Percentiles rank a stretch among this genome's conserved stretches.
These are phyloP conservation scores for Eimeria zaria DNA, from an alignment of 169 alveolate genomes.

Conservation along the genomic window DNA sequence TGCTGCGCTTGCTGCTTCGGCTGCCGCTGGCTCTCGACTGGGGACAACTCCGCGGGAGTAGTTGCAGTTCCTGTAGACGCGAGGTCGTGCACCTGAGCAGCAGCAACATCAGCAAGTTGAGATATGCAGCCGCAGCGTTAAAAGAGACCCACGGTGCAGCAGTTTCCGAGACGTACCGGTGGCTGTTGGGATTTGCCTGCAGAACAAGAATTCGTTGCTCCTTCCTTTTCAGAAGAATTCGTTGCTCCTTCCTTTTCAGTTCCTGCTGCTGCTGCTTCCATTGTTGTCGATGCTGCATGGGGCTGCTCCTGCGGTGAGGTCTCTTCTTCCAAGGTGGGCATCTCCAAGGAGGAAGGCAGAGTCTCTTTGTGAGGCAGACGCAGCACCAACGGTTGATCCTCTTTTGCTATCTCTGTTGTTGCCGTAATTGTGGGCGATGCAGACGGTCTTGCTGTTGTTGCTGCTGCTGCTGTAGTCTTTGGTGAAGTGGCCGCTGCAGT, in stretches of 20 bases:
- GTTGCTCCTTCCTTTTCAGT: slow-evolving; percentile 1
- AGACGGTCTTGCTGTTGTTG: background rate
- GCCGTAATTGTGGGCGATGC: background rate
- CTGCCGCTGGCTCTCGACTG: slow-evolving; percentile 48
- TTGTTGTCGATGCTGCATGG: background rate
- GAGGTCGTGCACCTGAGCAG: slow-evolving; percentile 12
- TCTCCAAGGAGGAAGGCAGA: slow-evolving; percentile 53
- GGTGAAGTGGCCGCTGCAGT: slow-evolving; percentile 25
- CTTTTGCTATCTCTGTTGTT: background rate
- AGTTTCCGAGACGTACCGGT: slow-evolving; percentile 8
- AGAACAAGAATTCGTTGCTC: background rate
- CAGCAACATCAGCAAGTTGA: background rate
- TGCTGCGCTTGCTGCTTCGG: slow-evolving; percentile 13
- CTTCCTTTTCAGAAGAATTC: background rate
- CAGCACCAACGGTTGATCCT: slow-evolving; percentile 17
- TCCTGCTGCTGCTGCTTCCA: background rate
- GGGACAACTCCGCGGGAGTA: slow-evolving; percentile 48
- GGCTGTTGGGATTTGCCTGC: slow-evolving; percentile 3
- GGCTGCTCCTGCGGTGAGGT: background rate
- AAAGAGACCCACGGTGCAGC: background rate
- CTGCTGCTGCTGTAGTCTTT: background rate
- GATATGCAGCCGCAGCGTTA: background rate
- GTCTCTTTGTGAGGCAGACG: slow-evolving; percentile 50
- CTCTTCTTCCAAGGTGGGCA: background rate
- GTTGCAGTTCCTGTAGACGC: slow-evolving; percentile 49